A percentile compares a stretch with the other conserved stretches of the same genome.
Evolutionary conservation across 1,284 basidiomycete species (phyloP).

Genomic region (Malassezia cuniculi): DNA sequence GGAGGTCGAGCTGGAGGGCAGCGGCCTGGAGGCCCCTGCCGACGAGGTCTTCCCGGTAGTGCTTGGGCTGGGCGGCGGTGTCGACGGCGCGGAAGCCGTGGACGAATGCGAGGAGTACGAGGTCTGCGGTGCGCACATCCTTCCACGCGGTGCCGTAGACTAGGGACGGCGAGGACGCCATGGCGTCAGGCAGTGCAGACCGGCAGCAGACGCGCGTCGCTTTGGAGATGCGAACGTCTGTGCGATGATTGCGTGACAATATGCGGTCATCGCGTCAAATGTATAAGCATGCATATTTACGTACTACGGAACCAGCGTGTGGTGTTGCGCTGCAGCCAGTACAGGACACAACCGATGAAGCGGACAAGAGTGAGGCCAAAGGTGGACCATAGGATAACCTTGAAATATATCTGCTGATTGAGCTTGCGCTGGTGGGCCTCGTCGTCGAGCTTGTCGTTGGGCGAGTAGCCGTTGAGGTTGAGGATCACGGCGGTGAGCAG

Average conservation of each 20-base stretch:
- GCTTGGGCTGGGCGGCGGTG: conserved; percentile 38
- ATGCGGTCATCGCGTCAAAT: too few species aligned
- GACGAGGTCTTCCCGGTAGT: conserved; percentile 40
- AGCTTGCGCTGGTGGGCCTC: conserved; percentile 24
- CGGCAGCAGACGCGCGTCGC: too few species aligned
- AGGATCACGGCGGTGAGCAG: conserved; percentile 67
- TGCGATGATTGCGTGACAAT: conserved; percentile 1
- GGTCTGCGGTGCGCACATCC: conserved; percentile 21
- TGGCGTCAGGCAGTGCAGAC: too few species aligned
- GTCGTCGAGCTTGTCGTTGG: conserved; percentile 49
- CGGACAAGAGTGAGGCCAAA: conserved; percentile 68
- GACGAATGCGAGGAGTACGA: conserved; percentile 27
- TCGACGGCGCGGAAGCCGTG: conserved; percentile 39
- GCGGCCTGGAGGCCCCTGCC: conserved; percentile 25
- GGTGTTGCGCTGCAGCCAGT: conserved; percentile 34
- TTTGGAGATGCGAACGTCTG: conserved; percentile 6
- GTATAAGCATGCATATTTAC: too few species aligned
- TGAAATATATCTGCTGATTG: conserved; percentile 54
- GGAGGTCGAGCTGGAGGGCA: conserved; percentile 16
- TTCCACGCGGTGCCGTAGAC: conserved; percentile 45
- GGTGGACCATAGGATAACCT: conserved; percentile 74
- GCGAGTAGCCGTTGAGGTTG: conserved; percentile 52
- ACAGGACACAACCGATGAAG: conserved; percentile 50
- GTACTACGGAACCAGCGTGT: conserved; percentile 37
- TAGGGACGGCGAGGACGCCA: too few species aligned